Evolutionary conservation across 2,329 filamentous ascomycete genomes (phyloP), one percentile per base, ranked within the genome.

Genomic region (Neopestalotiopsis sp.): DNA sequence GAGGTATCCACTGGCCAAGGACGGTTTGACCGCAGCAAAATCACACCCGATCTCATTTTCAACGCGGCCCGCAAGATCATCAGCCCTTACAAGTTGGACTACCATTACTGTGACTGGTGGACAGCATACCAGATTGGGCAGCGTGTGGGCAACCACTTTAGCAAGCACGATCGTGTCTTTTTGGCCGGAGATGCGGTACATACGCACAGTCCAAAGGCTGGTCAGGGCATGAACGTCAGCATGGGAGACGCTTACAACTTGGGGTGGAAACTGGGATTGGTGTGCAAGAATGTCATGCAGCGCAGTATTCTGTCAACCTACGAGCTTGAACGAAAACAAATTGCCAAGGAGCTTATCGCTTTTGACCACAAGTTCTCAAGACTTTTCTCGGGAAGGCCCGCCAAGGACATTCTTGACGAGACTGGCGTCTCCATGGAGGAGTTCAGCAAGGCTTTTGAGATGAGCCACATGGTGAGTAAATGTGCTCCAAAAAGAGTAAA

Each of bases 81-180:
- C 30, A 80, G 81, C 0, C 92, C 92, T 0, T 94, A 93, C 76
- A 90, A 84, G 40, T 79, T 94, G 2, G 84, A 85, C 0, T 92
- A 92, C 72, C 79, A 86, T 45, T 86, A 91, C 69, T 89, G 89
- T 68, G 87, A 91, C 72, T 92, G 90, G 89, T 92, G 85, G 72
- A 71, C 70, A 3, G 67, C 87, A 0, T 92, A 91, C 72, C 86
- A 92, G 70, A 91, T 93, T 60, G 90, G 90, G 0, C 90, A 92
- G 74, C 83, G 91, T 5, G 85, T 92, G 0, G 88, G 86, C 4
- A 84, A 83, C 1, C 81, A 84, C 57, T 92, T 91, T 77, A 86
- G 84, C 56, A 82, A 83, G 6, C 78, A 82, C 13, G 84, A 86
- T 30, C 84, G 90, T 4, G 84, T 94, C 10, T 94, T 94, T 76